Evolutionary conservation across 1,284 basidiomycete genomes (phyloP).

Genomic region (Fomes fomentarius): DNA sequence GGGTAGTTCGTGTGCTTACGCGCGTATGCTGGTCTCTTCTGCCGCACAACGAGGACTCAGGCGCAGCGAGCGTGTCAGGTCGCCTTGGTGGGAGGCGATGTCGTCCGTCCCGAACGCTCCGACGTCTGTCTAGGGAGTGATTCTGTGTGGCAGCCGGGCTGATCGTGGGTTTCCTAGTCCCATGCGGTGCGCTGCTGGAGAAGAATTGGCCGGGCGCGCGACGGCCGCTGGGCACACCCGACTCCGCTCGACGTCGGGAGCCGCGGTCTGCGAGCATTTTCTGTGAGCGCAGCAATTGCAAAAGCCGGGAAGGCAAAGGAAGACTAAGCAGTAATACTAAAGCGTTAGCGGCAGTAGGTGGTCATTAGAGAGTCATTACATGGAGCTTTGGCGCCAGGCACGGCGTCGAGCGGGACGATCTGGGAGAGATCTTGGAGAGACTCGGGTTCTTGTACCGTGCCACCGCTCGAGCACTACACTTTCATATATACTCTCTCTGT

Average conservation of each 20-base stretch:
- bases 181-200: too few relatives aligned
- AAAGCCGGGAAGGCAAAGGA: too few relatives aligned
- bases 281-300: background rate
- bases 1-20: background rate
- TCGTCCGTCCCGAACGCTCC: background rate
- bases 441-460: slow-evolving; percentile 5
- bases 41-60: slow-evolving; percentile 4
- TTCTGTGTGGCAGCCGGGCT: background rate
- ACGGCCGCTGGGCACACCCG: too few relatives aligned
- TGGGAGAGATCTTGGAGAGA: slow-evolving; percentile 1
- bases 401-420: slow-evolving; percentile 1
- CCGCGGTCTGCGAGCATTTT: background rate
- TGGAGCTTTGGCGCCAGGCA: slow-evolving; percentile 1
- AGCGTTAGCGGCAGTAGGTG: too few relatives aligned
- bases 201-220: too few relatives aligned
- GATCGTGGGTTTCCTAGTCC: too few relatives aligned
- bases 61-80: slow-evolving; percentile 1
- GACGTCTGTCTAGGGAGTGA: too few relatives aligned
- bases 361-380: background rate
- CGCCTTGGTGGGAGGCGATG: background rate
- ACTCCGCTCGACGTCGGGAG: background rate
- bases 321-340: too few relatives aligned
- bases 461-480: slow-evolving; percentile 8
- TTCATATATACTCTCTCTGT: slow-evolving; percentile 29
- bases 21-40: background rate